Conservation (phyloP, 2,329 filamentous ascomycete species). For the Teratosphaeria epicoccoides region DNA sequence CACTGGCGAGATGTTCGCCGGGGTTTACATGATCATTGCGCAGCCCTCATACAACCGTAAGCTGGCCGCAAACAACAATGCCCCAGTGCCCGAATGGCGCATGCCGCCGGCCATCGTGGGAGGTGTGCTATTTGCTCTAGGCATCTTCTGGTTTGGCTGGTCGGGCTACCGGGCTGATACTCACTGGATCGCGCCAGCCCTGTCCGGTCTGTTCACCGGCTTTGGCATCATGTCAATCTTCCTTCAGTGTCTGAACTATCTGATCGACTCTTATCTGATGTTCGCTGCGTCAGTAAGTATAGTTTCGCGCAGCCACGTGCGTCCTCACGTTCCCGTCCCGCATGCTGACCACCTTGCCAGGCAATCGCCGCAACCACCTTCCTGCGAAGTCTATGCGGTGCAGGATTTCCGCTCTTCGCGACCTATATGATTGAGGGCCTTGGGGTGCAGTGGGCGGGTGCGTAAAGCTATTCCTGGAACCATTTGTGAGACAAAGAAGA, state of each 20-base stretch:
- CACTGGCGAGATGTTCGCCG: conserved; percentile 16
- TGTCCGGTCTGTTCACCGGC: conserved; percentile 43
- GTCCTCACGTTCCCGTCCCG: neutral
- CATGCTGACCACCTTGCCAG: conserved; percentile 16
- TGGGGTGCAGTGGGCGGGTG: conserved; percentile 40
- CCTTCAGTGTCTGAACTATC: conserved; percentile 47
- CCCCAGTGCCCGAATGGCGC: conserved; percentile 49
- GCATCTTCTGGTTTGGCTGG: conserved; percentile 26
- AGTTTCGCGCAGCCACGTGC: neutral
- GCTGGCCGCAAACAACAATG: conserved; percentile 37
- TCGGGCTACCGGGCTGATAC: neutral
- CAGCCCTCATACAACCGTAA: conserved; percentile 22
- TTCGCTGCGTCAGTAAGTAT: conserved; percentile 26
- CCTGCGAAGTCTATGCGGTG: conserved; percentile 40
- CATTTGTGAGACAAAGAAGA: no score
- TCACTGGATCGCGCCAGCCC: conserved; percentile 23
- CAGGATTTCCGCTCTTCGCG: conserved; percentile 44
- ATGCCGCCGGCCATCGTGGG: conserved; percentile 44
- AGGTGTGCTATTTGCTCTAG: conserved; percentile 29
- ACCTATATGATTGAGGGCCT: conserved; percentile 31
- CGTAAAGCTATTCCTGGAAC: no score
- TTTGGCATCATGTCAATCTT: conserved; percentile 50
- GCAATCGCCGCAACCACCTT: conserved; percentile 48
- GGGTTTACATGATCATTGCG: conserved; percentile 16
- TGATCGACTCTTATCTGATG: conserved; percentile 50